Conservation (phyloP, 139 green algal genomes). For the Yamagishiella unicocca region DNA sequence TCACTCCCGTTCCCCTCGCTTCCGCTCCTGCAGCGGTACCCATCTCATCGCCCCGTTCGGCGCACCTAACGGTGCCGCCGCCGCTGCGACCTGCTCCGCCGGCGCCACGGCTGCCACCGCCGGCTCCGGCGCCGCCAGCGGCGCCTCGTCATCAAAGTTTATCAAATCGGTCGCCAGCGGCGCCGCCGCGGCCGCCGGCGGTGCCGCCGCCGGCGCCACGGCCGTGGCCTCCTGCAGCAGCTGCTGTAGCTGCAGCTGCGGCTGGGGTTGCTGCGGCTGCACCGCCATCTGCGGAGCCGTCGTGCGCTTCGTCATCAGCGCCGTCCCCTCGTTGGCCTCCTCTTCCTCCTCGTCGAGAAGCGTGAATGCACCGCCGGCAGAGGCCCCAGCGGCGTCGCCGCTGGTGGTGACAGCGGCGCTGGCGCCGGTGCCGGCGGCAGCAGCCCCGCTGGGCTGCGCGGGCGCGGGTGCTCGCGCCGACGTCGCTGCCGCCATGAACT, state of each 20-base stretch:
- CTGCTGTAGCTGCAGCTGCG: not conserved
- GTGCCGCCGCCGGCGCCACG: not conserved
- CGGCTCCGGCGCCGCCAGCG: not conserved
- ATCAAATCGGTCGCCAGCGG: conserved; percentile 45
- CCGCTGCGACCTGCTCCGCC: too few species aligned
- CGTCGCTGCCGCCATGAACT: conserved; percentile 5
- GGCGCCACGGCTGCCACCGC: not conserved
- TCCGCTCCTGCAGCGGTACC: too few species aligned
- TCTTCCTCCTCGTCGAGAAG: conserved; percentile 38
- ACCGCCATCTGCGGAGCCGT: not conserved
- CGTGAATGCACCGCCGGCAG: not conserved
- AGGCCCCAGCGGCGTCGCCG: not conserved
- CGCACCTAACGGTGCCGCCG: too few species aligned
- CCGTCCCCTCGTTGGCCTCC: not conserved
- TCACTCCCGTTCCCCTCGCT: too few species aligned
- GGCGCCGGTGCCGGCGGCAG: not conserved
- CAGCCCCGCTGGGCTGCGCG: not conserved
- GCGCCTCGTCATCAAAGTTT: conserved; percentile 9
- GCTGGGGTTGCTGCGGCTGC: not conserved
- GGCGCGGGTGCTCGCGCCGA: not conserved
- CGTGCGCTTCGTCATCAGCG: conserved; percentile 6
- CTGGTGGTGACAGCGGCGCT: not conserved
- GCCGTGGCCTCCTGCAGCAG: not conserved
- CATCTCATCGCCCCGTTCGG: too few species aligned
- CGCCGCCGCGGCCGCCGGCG: not conserved